Evolutionary conservation across 2,329 filamentous ascomycete genomes (phyloP), one percentile per base, ranked within the genome.

Genomic region (Xylaria sp.): DNA sequence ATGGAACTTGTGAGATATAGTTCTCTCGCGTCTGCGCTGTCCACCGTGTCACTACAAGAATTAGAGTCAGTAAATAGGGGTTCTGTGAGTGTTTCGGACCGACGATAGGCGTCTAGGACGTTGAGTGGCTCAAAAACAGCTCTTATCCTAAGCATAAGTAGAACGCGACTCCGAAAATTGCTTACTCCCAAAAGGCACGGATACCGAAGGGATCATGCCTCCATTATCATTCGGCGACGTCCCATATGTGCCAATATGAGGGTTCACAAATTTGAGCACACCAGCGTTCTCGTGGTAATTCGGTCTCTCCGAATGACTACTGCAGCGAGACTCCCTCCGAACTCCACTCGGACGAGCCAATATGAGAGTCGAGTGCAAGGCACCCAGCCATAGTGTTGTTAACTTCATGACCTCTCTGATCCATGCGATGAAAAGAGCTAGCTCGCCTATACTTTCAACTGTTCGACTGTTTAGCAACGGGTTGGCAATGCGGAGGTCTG

Each of bases 1-100:
- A 84, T 0, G 82, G 81, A 15, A 81, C 82, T 66, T 84, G 82
- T 0, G 80, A 82, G 58, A 84, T 85, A 73, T 80, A 84, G 68
- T 85, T 85, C 73, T 81, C 80, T 31, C 80, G 76, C 5, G 82
- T 84, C 72, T 84, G 82, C 3, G 82, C 78, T 10, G 82, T 83
- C 83, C 83, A 85, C n/a, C 83, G 78, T 7, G 83, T 84, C 82
- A 83, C 84, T 51, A 51, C 15, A n/a, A 29, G 11, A 17, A 20
- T n/a, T 10, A 3, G 17, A 9, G 49, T 51, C 27, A 51, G 49
- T 13, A 4, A 25, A n/a, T n/a, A 51, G 20, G 22, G 15, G n/a
- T 25, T 27, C 22, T 49, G 22, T 29, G 45, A 27, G 20, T 47
- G 44, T 27, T 47, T 2, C 5, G 42, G 5, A 44, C 20, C 11